Conservation (phyloP, 2,329 filamentous ascomycete species). For the Atkinsonella texensis region DNA sequence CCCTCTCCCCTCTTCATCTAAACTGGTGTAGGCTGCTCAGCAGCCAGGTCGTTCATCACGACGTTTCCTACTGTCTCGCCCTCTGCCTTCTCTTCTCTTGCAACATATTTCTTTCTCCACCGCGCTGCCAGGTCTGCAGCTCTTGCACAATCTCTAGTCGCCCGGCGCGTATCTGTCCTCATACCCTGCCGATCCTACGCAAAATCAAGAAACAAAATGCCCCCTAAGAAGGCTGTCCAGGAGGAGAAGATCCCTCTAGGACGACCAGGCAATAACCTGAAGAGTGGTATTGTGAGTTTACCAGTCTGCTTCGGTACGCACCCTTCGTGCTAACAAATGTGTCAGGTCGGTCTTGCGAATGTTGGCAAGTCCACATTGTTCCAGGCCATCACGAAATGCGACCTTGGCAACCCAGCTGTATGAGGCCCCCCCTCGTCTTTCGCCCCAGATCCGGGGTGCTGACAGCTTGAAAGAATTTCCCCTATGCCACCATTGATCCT, state of each 20-base stretch:
- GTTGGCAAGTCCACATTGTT: slow-evolving; percentile 99
- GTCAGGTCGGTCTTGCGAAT: slow-evolving; percentile 91
- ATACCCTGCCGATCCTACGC: slow-evolving; percentile 44
- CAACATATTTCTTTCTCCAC: slow-evolving; percentile 37
- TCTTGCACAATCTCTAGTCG: slow-evolving; percentile 35
- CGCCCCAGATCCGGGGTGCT: slow-evolving; percentile 25
- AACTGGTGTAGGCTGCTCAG: slow-evolving; percentile 26
- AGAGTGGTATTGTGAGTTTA: slow-evolving; percentile 86
- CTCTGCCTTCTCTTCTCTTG: slow-evolving; percentile 41
- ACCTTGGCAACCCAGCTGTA: slow-evolving; percentile 92
- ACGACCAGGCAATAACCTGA: slow-evolving; percentile 92
- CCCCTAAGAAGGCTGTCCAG: slow-evolving; percentile 83
- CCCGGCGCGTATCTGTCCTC: slow-evolving; percentile 38
- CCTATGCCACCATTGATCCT: slow-evolving; percentile 96
- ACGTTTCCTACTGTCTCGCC: slow-evolving; percentile 25
- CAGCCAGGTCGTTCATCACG: slow-evolving; percentile 31
- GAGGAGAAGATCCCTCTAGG: slow-evolving; percentile 96
- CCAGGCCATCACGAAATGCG: slow-evolving; percentile 98
- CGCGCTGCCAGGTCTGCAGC: slow-evolving; percentile 58
- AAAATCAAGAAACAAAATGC: slow-evolving; percentile 65
- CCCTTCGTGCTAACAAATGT: slow-evolving; percentile 3
- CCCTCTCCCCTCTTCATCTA: not conserved
- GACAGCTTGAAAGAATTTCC: slow-evolving; percentile 65
- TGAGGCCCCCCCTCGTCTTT: slow-evolving; percentile 27
- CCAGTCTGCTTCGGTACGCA: slow-evolving; percentile 1